phyloP scores from a whole-genome alignment of 2,329 filamentous ascomycete species.

The Hymenoscyphus infarciens region DNA sequence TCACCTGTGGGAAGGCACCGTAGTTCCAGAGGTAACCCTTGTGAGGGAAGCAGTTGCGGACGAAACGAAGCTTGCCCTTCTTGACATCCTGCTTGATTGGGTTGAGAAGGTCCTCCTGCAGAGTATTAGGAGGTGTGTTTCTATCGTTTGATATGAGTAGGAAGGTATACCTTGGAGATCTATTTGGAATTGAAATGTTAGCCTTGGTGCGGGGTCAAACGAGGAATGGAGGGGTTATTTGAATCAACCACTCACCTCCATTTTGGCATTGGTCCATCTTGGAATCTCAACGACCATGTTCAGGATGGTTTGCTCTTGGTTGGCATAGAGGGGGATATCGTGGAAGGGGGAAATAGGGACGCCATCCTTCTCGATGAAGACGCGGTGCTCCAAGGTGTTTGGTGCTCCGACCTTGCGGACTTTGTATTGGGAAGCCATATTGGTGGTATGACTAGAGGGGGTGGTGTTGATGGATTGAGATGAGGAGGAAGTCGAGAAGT shows the following conservation, averaged over 20 bases:
- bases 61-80: conserved; percentile 99
- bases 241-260: conserved; percentile 67
- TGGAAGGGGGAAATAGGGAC: conserved; percentile 92
- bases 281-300: conserved; percentile 99
- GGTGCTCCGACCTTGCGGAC: conserved; percentile 84
- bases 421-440: conserved; percentile 54
- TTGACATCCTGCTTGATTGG: conserved; percentile 99
- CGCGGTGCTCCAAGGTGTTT: conserved; percentile 93
- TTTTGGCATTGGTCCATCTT: conserved; percentile 99
- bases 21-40: conserved; percentile 99
- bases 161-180: conserved; percentile 9
- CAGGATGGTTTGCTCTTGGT: conserved; percentile 88
- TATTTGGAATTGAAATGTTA: conserved; percentile 1
- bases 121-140: conserved; percentile 39
- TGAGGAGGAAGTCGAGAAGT: conserved; percentile 42
- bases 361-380: conserved; percentile 98
- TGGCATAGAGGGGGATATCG: conserved; percentile 97
- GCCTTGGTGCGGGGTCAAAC: conserved; percentile 21
- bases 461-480: conserved; percentile 16
- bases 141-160: conserved; percentile 51
- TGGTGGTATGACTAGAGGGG: conserved; percentile 20
- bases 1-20: conserved; percentile 95
- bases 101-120: conserved; percentile 97
- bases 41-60: conserved; percentile 99
- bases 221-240: conserved; percentile 13